Conservation (phyloP, 495 filamentous ascomycete genomes). For the Lophiostoma macrostomum region DNA sequence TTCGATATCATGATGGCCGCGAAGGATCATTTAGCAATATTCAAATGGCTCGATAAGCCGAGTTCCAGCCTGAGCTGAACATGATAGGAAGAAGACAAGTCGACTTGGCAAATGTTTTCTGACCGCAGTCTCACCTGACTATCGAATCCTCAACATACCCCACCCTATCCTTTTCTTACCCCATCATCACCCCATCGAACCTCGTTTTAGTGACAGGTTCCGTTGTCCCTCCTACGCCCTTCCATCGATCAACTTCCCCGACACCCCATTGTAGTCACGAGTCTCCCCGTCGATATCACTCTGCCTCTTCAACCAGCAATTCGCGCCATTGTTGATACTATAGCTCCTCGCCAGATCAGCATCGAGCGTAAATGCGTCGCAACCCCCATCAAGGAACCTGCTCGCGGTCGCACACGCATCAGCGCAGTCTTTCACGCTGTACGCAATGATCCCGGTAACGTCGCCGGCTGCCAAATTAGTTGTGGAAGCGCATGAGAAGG, state of each 20-base stretch:
- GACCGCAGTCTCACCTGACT: no score
- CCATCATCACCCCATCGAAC: no score
- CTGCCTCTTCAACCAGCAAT: conserved; percentile 1
- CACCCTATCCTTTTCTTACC: no score
- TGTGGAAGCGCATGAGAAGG: background rate
- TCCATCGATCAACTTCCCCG: background rate
- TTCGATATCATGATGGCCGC: no score
- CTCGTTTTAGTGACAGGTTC: no score
- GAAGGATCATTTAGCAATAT: no score
- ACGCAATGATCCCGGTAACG: conserved; percentile 3
- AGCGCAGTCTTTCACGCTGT: background rate
- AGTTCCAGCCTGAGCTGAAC: no score
- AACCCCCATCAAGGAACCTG: background rate
- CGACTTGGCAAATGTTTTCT: no score
- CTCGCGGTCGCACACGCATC: background rate
- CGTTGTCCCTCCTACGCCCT: no score
- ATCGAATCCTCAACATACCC: no score
- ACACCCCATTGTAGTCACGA: background rate
- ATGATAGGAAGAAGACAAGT: no score
- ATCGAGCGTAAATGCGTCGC: background rate
- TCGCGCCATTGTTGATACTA: conserved; percentile 6
- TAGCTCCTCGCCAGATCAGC: conserved; percentile 1
- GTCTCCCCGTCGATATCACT: background rate
- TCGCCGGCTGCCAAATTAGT: background rate
- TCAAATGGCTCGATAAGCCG: no score